Evolutionary conservation across 192 early-diverging fungal species (phyloP).

Genomic region (Entomortierella beljakovae): DNA sequence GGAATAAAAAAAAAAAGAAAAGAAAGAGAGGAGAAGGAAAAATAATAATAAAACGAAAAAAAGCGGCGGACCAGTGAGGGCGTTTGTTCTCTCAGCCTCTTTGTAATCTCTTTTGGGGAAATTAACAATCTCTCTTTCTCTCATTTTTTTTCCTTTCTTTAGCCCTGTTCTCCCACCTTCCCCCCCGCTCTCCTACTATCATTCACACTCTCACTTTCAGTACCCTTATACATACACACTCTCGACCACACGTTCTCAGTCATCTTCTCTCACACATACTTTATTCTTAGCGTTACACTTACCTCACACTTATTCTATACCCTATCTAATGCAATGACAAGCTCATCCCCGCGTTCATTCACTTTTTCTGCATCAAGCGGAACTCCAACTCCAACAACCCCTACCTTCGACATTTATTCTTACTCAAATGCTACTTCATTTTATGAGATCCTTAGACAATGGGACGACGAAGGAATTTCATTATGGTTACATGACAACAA

Average conservation of each 20-base stretch:
- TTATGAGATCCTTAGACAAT: constrained; percentile 44
- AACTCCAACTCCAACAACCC: constrained; percentile 51
- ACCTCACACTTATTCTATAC: background rate
- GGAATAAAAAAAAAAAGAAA: constrained; percentile 4
- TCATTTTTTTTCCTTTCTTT: background rate
- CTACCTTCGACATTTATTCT: constrained; percentile 43
- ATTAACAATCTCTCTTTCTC: background rate
- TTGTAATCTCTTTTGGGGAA: background rate
- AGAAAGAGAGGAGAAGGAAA: background rate
- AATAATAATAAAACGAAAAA: background rate
- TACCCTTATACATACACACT: background rate
- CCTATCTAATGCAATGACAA: constrained; percentile 18
- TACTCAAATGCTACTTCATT: constrained; percentile 41
- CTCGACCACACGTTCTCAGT: background rate
- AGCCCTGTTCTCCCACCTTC: too few relatives aligned
- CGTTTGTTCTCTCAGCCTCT: background rate
- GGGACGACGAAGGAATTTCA: constrained; percentile 47
- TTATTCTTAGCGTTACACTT: background rate
- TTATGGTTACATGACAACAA: constrained; percentile 49
- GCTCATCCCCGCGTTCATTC: constrained; percentile 52
- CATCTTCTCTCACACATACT: background rate
- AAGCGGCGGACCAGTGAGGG: background rate
- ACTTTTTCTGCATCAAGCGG: constrained; percentile 55
- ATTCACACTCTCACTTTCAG: too few relatives aligned
- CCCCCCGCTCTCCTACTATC: too few relatives aligned